A percentile compares a stretch with the other conserved stretches of the same genome.
Conservation (phyloP, 139 green algal species). For the Tetradesmus lagerheimii region DNA sequence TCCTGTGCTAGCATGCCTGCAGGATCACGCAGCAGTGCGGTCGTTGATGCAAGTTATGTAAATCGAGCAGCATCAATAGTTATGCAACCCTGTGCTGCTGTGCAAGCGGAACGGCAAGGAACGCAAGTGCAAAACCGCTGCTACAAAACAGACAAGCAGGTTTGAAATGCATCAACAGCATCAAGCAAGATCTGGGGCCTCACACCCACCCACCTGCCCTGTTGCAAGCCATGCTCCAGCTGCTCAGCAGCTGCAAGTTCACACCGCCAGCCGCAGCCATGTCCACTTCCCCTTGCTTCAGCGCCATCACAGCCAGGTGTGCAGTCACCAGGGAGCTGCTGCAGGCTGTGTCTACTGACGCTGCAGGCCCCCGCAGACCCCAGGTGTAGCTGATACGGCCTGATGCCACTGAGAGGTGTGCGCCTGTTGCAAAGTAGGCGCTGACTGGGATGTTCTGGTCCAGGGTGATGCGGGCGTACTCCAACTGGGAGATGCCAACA, state of each 20-base stretch:
- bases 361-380: constrained; percentile 70
- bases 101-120: too few species aligned
- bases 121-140: too few species aligned
- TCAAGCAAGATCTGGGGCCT: too few species aligned
- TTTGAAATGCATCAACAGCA: too few species aligned
- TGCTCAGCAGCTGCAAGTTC: constrained; percentile 72
- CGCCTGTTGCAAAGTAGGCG: constrained; percentile 78
- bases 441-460: constrained; percentile 55
- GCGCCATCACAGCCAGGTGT: constrained; percentile 58
- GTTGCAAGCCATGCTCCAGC: constrained; percentile 71
- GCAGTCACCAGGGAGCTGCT: constrained; percentile 76
- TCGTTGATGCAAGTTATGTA: background rate
- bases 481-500: constrained; percentile 81
- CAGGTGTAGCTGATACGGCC: constrained; percentile 75
- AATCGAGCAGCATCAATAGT: background rate
- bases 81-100: background rate
- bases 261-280: constrained; percentile 62
- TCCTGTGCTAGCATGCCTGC: constrained; percentile 87
- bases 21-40: background rate
- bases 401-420: constrained; percentile 76
- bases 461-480: constrained; percentile 77
- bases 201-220: constrained; percentile 49
- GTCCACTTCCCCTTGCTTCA: constrained; percentile 42
- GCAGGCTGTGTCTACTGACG: constrained; percentile 89
- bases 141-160: too few species aligned